phyloP scores from a whole-genome alignment of 768 basidiomycete genomes.

The Gelatoporia subvermispora region DNA sequence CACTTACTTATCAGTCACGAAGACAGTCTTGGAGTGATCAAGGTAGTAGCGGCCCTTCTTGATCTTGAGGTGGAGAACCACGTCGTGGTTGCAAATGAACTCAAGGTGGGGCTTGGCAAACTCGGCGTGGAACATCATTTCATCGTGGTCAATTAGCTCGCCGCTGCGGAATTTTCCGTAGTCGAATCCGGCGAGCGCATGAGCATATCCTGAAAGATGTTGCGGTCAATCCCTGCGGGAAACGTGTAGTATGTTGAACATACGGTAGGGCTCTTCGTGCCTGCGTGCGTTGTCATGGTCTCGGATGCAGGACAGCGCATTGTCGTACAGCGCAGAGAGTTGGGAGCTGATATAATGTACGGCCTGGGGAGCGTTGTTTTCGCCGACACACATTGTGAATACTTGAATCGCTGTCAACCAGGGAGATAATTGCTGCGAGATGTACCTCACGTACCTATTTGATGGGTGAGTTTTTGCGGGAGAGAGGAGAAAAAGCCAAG shows the following conservation, averaged over 20 bases:
- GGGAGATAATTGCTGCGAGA: too few species aligned
- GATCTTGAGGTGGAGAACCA: constrained; percentile 17
- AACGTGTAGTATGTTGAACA: neutral
- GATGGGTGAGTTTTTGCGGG: too few species aligned
- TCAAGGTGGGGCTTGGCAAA: constrained; percentile 19
- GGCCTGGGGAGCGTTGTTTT: constrained; percentile 17
- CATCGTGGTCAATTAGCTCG: too few species aligned
- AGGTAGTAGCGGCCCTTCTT: constrained; percentile 20
- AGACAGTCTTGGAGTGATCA: constrained; percentile 5
- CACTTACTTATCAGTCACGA: constrained; percentile 3
- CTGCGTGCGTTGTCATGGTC: constrained; percentile 8
- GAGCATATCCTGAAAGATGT: constrained; percentile 5
- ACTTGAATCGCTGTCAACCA: too few species aligned
- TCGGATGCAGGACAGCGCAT: constrained; percentile 10
- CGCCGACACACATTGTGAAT: constrained; percentile 13
- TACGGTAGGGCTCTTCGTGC: constrained; percentile 11
- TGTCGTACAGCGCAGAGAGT: constrained; percentile 14
- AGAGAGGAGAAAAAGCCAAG: too few species aligned
- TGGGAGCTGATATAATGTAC: constrained; percentile 16
- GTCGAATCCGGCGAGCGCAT: constrained; percentile 12
- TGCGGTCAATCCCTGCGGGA: too few species aligned
- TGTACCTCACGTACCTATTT: too few species aligned
- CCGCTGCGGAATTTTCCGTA: constrained; percentile 8
- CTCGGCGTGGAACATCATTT: constrained; percentile 14
- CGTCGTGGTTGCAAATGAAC: constrained; percentile 29